These are phyloP conservation scores for Venturia carpophila DNA, from an alignment of 2,329 filamentous ascomycete species.

Conservation along the genomic window DNA sequence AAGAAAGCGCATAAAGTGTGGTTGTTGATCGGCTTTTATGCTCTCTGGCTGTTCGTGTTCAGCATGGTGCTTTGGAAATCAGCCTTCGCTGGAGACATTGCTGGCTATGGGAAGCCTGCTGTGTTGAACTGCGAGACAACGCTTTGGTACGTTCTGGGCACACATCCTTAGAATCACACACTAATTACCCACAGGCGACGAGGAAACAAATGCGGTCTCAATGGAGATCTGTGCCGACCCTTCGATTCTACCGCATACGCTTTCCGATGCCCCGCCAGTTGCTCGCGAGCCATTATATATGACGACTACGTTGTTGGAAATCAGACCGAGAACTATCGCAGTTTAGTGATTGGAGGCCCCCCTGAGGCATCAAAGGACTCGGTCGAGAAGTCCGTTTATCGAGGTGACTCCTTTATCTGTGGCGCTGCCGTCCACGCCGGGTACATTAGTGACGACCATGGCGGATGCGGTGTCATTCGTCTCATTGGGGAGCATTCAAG, in stretches of 20 bases:
- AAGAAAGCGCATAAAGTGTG: constrained; percentile 50
- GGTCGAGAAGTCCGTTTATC: constrained; percentile 54
- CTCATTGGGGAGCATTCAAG: constrained; percentile 60
- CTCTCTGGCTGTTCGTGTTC: constrained; percentile 63
- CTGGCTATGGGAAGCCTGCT: constrained; percentile 58
- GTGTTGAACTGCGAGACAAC: constrained; percentile 59
- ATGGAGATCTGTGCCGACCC: constrained; percentile 67
- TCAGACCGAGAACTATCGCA: constrained; percentile 50
- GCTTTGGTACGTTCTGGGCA: constrained; percentile 52
- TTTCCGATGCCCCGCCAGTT: constrained; percentile 69
- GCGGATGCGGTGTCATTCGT: constrained; percentile 75
- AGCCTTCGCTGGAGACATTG: constrained; percentile 52
- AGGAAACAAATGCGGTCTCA: constrained; percentile 64
- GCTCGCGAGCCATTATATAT: constrained; percentile 55
- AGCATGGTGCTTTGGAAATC: constrained; percentile 59
- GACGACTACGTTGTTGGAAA: constrained; percentile 70
- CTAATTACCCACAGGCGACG: constrained; percentile 32
- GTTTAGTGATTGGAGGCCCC: constrained; percentile 48
- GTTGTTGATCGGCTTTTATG: constrained; percentile 53
- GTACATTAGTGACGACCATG: constrained; percentile 59
- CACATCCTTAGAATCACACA: constrained; percentile 24
- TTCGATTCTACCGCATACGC: constrained; percentile 57
- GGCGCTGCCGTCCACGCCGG: constrained; percentile 78
- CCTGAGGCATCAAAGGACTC: constrained; percentile 30
- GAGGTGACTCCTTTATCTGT: constrained; percentile 84